Evolutionary conservation across 2,329 filamentous ascomycete genomes (phyloP).

Genomic region (Aspergillus fructus): DNA sequence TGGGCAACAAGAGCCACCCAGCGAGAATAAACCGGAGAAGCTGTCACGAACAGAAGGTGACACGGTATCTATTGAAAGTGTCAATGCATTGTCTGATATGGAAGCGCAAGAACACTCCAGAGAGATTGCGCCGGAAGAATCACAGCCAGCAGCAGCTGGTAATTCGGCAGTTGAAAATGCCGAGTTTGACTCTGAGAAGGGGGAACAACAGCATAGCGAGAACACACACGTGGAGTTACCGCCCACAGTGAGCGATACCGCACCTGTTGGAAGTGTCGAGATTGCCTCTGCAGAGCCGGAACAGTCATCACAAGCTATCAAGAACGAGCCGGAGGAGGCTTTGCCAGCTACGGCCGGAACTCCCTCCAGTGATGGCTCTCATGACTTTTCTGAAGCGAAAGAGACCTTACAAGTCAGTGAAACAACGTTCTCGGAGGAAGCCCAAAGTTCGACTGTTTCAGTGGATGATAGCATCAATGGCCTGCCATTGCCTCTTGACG

Average conservation of each 20-base stretch:
- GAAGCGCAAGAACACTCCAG: neutral
- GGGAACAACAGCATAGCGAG: too few relatives aligned
- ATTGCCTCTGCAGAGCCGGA: neutral
- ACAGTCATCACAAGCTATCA: neutral
- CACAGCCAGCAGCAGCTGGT: too few relatives aligned
- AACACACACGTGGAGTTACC: too few relatives aligned
- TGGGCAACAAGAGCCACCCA: neutral
- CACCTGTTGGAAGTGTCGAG: neutral
- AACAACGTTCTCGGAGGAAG: neutral
- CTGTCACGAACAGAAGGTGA: neutral
- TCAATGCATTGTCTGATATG: neutral
- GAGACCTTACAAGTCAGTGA: neutral
- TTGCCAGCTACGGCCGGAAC: neutral
- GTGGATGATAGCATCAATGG: neutral
- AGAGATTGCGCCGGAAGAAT: neutral
- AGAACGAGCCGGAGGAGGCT: neutral
- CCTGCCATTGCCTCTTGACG: neutral
- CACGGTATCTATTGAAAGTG: neutral
- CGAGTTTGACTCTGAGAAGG: too few relatives aligned
- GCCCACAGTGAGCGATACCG: too few relatives aligned
- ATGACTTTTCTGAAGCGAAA: neutral
- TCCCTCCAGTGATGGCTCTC: neutral
- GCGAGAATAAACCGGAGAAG: neutral
- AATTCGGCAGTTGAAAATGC: too few relatives aligned
- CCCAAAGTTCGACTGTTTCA: too few relatives aligned